phyloP scores from a whole-genome alignment of 1,139 yeast species.

The Candida sojae region DNA sequence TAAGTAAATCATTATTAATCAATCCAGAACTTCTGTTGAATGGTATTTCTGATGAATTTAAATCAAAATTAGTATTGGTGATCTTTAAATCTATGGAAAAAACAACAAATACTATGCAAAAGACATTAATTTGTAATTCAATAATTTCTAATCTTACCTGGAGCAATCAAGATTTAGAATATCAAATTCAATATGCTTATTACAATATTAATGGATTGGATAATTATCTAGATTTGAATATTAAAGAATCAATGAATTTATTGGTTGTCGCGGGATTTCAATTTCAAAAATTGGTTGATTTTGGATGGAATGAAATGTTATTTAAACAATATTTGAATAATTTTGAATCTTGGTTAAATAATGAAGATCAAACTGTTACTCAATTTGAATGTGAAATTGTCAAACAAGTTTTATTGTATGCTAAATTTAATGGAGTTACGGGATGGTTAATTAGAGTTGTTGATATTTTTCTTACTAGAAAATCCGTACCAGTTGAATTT shows the following conservation, averaged over 20 bases:
- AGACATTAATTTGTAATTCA: slow-evolving; percentile 16
- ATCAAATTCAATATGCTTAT: slow-evolving; percentile 21
- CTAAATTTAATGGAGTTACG: slow-evolving; percentile 37
- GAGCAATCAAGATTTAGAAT: slow-evolving; percentile 12
- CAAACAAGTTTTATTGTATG: slow-evolving; percentile 29
- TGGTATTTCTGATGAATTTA: slow-evolving; percentile 7
- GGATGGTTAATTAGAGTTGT: slow-evolving; percentile 26
- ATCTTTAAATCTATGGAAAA: slow-evolving; percentile 17
- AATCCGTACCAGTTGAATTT: slow-evolving; percentile 7
- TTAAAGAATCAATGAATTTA: slow-evolving; percentile 4
- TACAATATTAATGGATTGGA: slow-evolving; percentile 23
- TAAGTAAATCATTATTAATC: slow-evolving; percentile 4
- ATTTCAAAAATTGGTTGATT: slow-evolving; percentile 21
- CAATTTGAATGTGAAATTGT: slow-evolving; percentile 32
- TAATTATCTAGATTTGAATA: slow-evolving; percentile 13
- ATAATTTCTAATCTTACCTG: slow-evolving; percentile 16
- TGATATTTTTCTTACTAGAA: slow-evolving; percentile 10
- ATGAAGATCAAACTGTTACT: background rate
- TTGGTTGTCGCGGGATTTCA: slow-evolving; percentile 22
- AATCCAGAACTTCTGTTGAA: slow-evolving; percentile 5
- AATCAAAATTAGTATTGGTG: slow-evolving; percentile 2
- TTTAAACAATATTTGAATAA: slow-evolving; percentile 15
- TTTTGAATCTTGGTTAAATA: slow-evolving; percentile 7
- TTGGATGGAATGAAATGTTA: slow-evolving; percentile 21
- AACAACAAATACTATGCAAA: slow-evolving; percentile 12